Evolutionary conservation across 345 rosid genomes (phyloP).

Genomic region (Clarkia xantiana): DNA sequence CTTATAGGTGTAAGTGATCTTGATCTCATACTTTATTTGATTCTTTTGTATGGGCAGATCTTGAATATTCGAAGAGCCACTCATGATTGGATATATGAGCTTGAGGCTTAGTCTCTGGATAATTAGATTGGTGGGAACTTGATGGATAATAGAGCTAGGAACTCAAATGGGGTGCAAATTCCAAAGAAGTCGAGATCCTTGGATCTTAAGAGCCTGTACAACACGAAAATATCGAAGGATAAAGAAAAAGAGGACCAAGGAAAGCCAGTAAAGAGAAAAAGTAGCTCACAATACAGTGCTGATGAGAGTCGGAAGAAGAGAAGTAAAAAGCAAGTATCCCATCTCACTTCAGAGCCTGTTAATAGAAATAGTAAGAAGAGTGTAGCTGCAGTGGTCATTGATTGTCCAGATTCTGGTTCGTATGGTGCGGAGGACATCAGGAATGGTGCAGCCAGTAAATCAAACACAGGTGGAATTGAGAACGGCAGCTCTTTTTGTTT

Average conservation of each 20-base stretch:
- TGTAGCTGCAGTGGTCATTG: conserved; percentile 38
- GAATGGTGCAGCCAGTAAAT: conserved; percentile 23
- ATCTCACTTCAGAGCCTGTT: conserved; percentile 35
- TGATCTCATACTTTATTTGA: not conserved
- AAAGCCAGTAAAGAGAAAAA: conserved; percentile 53
- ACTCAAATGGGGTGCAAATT: conserved; percentile 61
- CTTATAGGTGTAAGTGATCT: too few species aligned
- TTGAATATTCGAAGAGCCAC: conserved; percentile 20
- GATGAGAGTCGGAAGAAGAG: conserved; percentile 37
- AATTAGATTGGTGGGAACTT: conserved; percentile 31
- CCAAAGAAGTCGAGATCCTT: conserved; percentile 68
- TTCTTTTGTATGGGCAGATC: conserved; percentile 32
- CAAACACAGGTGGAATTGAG: conserved; percentile 23
- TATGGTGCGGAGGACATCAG: conserved; percentile 24
- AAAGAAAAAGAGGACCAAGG: conserved; percentile 6
- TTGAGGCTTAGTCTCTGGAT: conserved; percentile 19
- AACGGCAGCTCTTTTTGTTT: conserved; percentile 33
- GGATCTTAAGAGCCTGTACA: conserved; percentile 83
- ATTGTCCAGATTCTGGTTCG: conserved; percentile 16
- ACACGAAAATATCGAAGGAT: conserved; percentile 36
- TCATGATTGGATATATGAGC: conserved; percentile 27
- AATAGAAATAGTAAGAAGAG: conserved; percentile 24
- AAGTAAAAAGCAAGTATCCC: conserved; percentile 43
- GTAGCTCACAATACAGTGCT: conserved; percentile 18
- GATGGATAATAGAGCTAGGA: conserved; percentile 70